phyloP scores from a whole-genome alignment of 2,329 filamentous ascomycete species.

The Achaetomium macrosporum region DNA sequence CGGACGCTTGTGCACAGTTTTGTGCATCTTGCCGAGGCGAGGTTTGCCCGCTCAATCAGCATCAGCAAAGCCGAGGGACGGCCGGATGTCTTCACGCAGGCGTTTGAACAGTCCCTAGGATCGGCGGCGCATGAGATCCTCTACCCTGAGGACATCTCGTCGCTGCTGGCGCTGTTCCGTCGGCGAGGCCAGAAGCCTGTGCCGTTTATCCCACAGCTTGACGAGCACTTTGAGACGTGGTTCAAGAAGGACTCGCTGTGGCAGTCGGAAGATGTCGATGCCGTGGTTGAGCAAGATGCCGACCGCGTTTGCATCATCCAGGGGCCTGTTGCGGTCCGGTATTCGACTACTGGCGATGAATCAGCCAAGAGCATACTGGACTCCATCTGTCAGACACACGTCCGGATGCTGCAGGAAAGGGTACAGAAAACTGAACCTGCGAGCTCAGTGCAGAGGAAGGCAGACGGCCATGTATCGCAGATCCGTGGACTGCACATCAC shows the following conservation, averaged over 20 bases:
- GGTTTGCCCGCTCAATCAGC: slow-evolving; percentile 69
- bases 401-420: slow-evolving; percentile 68
- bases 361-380: slow-evolving; percentile 93
- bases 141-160: slow-evolving; percentile 96
- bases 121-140: slow-evolving; percentile 85
- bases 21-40: slow-evolving; percentile 93
- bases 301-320: slow-evolving; percentile 94
- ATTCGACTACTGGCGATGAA: slow-evolving; percentile 84
- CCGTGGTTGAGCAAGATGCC: slow-evolving; percentile 92
- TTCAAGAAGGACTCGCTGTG: slow-evolving; percentile 99
- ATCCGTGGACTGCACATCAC: no score
- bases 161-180: slow-evolving; percentile 90
- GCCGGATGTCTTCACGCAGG: slow-evolving; percentile 83
- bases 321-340: slow-evolving; percentile 89
- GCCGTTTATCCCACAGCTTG: slow-evolving; percentile 90
- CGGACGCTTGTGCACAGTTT: slow-evolving; percentile 85
- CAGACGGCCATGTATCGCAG: no score
- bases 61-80: slow-evolving; percentile 72
- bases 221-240: slow-evolving; percentile 97
- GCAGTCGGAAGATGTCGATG: slow-evolving; percentile 97
- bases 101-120: slow-evolving; percentile 80
- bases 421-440: no score
- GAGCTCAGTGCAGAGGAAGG: no score
- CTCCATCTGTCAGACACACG: slow-evolving; percentile 82
- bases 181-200: slow-evolving; percentile 91